Conservation (phyloP, 345 rosid species). For the Balakata baccata region DNA sequence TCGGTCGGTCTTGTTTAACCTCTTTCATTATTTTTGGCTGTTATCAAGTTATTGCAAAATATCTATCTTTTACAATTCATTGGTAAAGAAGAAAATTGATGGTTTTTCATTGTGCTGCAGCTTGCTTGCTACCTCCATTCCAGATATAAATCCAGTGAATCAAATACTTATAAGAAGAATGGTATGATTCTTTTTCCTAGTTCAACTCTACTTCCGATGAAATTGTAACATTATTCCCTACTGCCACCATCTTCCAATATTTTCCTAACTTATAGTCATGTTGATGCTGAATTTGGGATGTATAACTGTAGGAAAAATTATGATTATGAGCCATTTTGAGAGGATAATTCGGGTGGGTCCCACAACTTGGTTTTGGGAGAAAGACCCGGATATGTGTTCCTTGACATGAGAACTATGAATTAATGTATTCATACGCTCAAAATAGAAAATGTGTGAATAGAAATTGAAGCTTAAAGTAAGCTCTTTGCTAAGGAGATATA, state of each 20-base stretch:
- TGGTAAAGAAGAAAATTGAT: not conserved
- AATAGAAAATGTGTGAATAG: too few species aligned
- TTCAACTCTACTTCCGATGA: not conserved
- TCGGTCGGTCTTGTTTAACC: constrained; percentile 16
- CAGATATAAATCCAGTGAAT: constrained; percentile 25
- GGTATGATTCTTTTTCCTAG: constrained; percentile 17
- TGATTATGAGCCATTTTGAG: too few species aligned
- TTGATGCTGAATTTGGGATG: too few species aligned
- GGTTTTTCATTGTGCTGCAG: constrained; percentile 17
- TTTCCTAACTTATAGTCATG: not conserved
- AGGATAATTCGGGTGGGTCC: too few species aligned
- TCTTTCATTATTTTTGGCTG: not conserved
- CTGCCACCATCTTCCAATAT: not conserved
- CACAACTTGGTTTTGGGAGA: too few species aligned
- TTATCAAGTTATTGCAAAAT: not conserved
- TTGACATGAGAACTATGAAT: too few species aligned
- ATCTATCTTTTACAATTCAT: not conserved
- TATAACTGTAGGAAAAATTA: too few species aligned
- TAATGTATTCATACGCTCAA: too few species aligned
- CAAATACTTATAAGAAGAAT: constrained; percentile 23
- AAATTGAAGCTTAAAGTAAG: too few species aligned
- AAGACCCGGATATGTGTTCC: too few species aligned
- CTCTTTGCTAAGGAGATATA: too few species aligned
- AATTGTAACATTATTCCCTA: not conserved
- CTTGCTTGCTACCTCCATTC: constrained; percentile 34